Evolutionary conservation across 352 stramenopile species (phyloP), one percentile per base, ranked within the genome.

Genomic region (Globisporangium uncinulatum): DNA sequence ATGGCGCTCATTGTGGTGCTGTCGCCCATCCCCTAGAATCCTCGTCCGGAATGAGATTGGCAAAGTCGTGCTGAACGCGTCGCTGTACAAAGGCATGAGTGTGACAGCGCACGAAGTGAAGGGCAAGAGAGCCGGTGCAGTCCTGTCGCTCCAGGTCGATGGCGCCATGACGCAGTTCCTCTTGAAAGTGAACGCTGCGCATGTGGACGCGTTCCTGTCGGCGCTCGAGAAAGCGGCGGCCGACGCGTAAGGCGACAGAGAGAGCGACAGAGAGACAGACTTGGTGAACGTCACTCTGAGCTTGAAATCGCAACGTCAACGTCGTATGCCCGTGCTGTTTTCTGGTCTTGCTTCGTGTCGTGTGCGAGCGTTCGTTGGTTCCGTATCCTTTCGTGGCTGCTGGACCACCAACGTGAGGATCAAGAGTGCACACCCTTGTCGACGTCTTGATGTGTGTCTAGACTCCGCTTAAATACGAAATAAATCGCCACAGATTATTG

Each of bases 1-100:
- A n/a, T 55, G 6, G 21, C 11, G 24, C 14, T 15, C 39, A 34
- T 29, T 29, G 24, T 29, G 24, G 24, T 29, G 24, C 24, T 29
- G 24, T 29, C 24, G 24, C 4, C 24, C 24, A 29, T 29, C 24
- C 34, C 44, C 4, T 47, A 89, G 85, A 2, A 87, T 95, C 54
- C 60, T 95, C 21, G 71, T 91, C 42, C 83, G 85, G 44, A 93
- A 95, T 46, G 66, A 87, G 61, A 95, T 93, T 51, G 85, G 85
- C 61, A 95, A 93, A 75, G 82, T 95, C 59, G 83, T 95, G 54
- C 51, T 95, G 55, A 95, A 95, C 62, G 69, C 85, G 32, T 67
- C 73, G 24, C 56, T 95, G 49, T 95, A 92, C 73, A 91, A 90
- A 56, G 85, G 83, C 31, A 71, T 95, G 59, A 64, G 48, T 34